Conservation (phyloP, 768 basidiomycete genomes). For the Myochromella boudieri region DNA sequence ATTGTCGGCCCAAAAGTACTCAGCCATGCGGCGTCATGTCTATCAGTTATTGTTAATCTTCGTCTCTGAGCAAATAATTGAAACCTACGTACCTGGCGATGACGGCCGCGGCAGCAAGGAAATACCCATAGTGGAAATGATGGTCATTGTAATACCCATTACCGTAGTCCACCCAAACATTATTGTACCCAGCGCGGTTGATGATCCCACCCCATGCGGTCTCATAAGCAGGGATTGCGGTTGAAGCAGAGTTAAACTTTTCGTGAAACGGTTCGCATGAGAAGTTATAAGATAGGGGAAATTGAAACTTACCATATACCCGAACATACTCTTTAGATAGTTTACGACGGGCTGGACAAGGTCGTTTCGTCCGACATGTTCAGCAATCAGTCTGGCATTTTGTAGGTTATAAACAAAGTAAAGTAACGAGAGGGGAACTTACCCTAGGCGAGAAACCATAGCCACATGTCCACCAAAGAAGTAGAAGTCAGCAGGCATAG, state of each 20-base stretch:
- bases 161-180: conserved; percentile 30
- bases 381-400: conserved; percentile 27
- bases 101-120: conserved; percentile 29
- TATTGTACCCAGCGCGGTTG: conserved; percentile 27
- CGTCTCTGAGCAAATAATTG: neutral
- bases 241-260: conserved; percentile 19
- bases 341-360: conserved; percentile 25
- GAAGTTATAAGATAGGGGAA: neutral
- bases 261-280: neutral
- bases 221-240: conserved; percentile 29
- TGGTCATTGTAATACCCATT: conserved; percentile 37
- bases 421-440: conserved; percentile 7
- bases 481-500: conserved; percentile 39
- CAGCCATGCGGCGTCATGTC: conserved; percentile 26
- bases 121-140: conserved; percentile 36
- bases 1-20: conserved; percentile 23
- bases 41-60: conserved; percentile 1
- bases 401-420: neutral
- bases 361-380: conserved; percentile 29
- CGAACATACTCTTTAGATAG: conserved; percentile 24
- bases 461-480: conserved; percentile 30
- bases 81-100: conserved; percentile 26
- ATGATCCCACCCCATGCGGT: conserved; percentile 36
- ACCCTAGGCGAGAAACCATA: conserved; percentile 29
- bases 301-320: conserved; percentile 22